Base-by-base conservation (phyloP, 2,329 filamentous ascomycete genomes). In the Fonsecaea nubica region DNA sequence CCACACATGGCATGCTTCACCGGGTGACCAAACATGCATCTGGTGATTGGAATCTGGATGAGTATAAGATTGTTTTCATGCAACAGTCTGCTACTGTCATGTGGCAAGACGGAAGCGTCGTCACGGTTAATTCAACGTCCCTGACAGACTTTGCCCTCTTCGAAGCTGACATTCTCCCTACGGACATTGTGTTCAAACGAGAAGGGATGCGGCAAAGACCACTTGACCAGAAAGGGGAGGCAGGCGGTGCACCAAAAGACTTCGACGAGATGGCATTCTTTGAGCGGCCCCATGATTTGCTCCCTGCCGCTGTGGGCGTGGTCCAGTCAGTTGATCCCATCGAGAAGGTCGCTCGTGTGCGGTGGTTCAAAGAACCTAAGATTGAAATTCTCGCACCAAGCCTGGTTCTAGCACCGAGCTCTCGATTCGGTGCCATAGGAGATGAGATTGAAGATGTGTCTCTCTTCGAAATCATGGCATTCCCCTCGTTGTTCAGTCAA, bases 51-150 rank as follows among this genome's bases (percentile, higher is more conserved):
- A 86, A 89, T 69, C 75, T 88, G 69, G 88, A 89, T 66, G 80
- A 86, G 2, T 87, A 84, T 69, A 79, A 82, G 12, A 78, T 88
- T 59, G 77, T 82, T 58, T 78, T 79, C 36, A 83, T 82, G 10
- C 77, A 77, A 21, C 84, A 84, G 2, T 76, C 77, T n/a, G 82
- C 83, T 12, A 82, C 77, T 1, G 83, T 89, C 4, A 82, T 83
- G 67, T 89, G 87, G 87, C 86, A 88, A 71, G 84, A 89, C 72
- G 78, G 84, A 15, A 80, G 80, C 8, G 76, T 83, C 35, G 84
- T 84, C 0, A 77, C 78, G 33, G 80, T 86, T 48, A 60, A 74
- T 12, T 81, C 82, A 50, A 80, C 78, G 8, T 73, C 78, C 6
- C 71, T 89, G 3, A 76, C 69, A 52, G 68, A 36, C 32, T 72